Base-by-base conservation (phyloP, 495 filamentous ascomycete genomes). In the Hypoxylon lienhwacheense region DNA sequence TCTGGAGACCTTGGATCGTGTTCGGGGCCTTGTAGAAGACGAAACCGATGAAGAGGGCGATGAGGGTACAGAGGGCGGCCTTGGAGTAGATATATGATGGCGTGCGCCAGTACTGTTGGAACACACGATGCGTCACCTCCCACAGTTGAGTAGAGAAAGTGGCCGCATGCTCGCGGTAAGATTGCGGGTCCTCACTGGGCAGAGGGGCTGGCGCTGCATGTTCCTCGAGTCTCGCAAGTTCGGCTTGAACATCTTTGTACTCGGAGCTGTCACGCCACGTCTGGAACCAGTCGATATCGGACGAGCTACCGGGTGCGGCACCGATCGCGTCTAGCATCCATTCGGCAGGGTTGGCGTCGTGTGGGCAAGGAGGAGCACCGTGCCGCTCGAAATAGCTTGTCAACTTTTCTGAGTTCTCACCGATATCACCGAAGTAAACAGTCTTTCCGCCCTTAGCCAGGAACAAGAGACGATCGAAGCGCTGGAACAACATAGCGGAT, bases 281-380 rank as follows among this genome's bases (percentile, higher is more conserved):
- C 41, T 85, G 67, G 62, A 82, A 80, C 92, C 92, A 97, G 67
- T 97, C 89, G 47, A 87, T 81, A 25, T 88, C 80, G 14, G 83
- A 84, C 47, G 77, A 66, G 14, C 82, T 85, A 17, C 89, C 90
- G n/a, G 91, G 91, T 1, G 91, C 91, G 19, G 90, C 90, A 53
- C 91, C 92, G 63, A 92, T 95, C 39, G 90, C 85, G 64, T 96
- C 90, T 26, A 97, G 77, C 89, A 97, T 96, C 88, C 89, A 96
- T 71, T 97, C 92, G 14, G 92, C 92, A 20, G 90, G 90, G 71
- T 88, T 97, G n/a, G 89, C 87, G 11, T 87, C 84, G 2, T 65
- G 55, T 2, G 87, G 87, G 69, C 90, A 96, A 32, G 82, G 76
- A 14, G 77, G 72, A 3, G 86, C 88, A 36, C 91, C 86, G 63